phyloP scores from a whole-genome alignment of 192 early-diverging fungal species.

The Lobulomyces angularis region DNA sequence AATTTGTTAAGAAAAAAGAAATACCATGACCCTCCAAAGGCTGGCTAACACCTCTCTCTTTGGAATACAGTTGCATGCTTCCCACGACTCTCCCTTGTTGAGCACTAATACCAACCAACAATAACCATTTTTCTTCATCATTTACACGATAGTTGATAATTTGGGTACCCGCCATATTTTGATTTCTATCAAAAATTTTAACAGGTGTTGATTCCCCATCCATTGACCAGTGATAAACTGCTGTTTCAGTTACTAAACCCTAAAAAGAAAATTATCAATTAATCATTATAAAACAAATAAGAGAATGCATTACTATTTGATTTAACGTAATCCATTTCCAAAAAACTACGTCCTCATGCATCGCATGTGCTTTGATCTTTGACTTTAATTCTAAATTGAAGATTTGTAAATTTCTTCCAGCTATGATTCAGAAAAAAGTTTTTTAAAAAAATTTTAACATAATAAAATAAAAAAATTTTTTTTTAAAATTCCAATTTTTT shows the following conservation, averaged over 20 bases:
- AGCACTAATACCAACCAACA: constrained; percentile 87
- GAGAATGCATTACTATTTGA: too few species aligned
- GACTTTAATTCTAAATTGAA: constrained; percentile 94
- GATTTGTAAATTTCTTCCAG: constrained; percentile 82
- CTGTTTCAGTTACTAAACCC: constrained; percentile 73
- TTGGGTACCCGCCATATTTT: constrained; percentile 68
- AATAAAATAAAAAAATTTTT: background rate
- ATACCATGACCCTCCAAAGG: constrained; percentile 93
- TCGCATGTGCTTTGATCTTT: constrained; percentile 85
- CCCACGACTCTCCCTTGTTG: constrained; percentile 82
- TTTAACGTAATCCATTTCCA: constrained; percentile 92
- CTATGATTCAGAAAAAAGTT: constrained; percentile 23
- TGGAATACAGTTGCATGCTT: constrained; percentile 92
- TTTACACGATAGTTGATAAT: constrained; percentile 94
- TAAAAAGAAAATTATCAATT: too few species aligned
- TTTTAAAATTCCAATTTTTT: too few species aligned
- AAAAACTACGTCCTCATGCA: constrained; percentile 84
- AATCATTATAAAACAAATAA: too few species aligned
- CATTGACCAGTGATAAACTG: constrained; percentile 96
- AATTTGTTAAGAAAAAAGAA: too few species aligned
- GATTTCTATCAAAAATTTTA: constrained; percentile 91
- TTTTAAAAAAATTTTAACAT: background rate
- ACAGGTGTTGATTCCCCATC: constrained; percentile 73
- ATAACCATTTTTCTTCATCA: constrained; percentile 85
- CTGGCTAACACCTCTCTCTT: constrained; percentile 83